Conservation (phyloP, 768 basidiomycete species). For the Pleurotus tuber-regium region DNA sequence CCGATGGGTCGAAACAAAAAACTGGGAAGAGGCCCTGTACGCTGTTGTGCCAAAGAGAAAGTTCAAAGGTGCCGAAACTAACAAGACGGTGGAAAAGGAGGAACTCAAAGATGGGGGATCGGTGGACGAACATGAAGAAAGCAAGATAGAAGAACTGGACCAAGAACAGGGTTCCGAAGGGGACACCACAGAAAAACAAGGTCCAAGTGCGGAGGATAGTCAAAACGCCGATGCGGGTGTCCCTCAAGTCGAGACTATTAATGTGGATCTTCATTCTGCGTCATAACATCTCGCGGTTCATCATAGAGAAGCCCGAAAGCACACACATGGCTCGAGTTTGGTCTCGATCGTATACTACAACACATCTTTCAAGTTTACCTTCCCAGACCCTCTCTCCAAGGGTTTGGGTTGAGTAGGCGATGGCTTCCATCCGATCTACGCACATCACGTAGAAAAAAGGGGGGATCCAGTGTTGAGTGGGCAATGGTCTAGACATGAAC, state of each 20-base stretch:
- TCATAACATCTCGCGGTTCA: too few relatives aligned
- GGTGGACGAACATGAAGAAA: conserved; percentile 13
- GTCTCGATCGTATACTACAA: conserved; percentile 26
- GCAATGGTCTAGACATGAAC: too few relatives aligned
- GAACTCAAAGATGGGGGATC: conserved; percentile 10
- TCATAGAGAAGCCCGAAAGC: too few relatives aligned
- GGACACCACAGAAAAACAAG: neutral
- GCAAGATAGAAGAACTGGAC: conserved; percentile 15
- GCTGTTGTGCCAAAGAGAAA: conserved; percentile 93
- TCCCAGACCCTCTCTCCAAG: conserved; percentile 58
- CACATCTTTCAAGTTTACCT: conserved; percentile 61
- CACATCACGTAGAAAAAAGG: neutral
- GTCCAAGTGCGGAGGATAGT: conserved; percentile 5
- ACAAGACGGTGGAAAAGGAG: conserved; percentile 24
- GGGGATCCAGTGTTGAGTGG: neutral
- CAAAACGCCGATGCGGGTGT: conserved; percentile 11
- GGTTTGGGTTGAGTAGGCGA: conserved; percentile 64
- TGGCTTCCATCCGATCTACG: conserved; percentile 84
- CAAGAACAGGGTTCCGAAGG: neutral
- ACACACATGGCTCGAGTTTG: neutral
- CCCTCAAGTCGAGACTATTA: too few relatives aligned
- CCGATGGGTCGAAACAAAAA: conserved; percentile 80
- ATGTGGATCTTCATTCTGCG: too few relatives aligned
- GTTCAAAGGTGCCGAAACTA: conserved; percentile 62
- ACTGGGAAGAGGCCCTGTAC: conserved; percentile 87